Base-by-base conservation (phyloP, 2,329 filamentous ascomycete species). In the Acrocalymma vagum region DNA sequence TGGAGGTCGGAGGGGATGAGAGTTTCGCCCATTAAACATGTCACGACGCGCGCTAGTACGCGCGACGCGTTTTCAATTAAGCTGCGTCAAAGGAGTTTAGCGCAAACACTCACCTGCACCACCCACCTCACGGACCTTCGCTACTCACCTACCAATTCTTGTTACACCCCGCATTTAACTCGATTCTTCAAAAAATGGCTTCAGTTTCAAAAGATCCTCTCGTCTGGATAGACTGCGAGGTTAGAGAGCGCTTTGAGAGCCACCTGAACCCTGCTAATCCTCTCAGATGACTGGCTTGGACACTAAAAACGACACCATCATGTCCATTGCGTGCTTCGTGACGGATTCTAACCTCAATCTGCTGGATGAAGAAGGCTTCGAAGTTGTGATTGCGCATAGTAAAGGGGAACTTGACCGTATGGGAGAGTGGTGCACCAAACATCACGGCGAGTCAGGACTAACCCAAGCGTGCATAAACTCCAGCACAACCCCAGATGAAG, bases 301-400 rank as follows among this genome's bases (percentile, higher is more conserved):
- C 69, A 79, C 85, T 2, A 82, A 88, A 44, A 83, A 77, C 21
- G 93, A 97, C 64, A 85, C 86, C 40, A 94, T 97, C 62, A 84
- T 97, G 63, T 91, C 95, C 60, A 87, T 97, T 42, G 93, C 87
- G 70, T 96, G 92, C 74, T 87, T 95, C 71, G 82, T 99, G 65
- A 99, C 94, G 6, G 88, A 92, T 55, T 81, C 84, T 37, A 77
- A 90, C 47, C 81, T 99, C 14, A 81, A 88, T 42, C 69, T 95
- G 22, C 72, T 95, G 17, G 90, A 96, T 45, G 75, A 84, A 16
- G 69, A 78, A 21, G 93, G 93, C 54, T 96, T 88, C 78, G 89
- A 95, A 62, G 82, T 81, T 18, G 78, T 93, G 29, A 81, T 99
- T 42, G 86, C 93, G 66, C 88, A 89, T 58, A 77, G 84, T 1